Base-by-base conservation (phyloP, 306 rosid species). In the Elaeagnus macrophylla region DNA sequence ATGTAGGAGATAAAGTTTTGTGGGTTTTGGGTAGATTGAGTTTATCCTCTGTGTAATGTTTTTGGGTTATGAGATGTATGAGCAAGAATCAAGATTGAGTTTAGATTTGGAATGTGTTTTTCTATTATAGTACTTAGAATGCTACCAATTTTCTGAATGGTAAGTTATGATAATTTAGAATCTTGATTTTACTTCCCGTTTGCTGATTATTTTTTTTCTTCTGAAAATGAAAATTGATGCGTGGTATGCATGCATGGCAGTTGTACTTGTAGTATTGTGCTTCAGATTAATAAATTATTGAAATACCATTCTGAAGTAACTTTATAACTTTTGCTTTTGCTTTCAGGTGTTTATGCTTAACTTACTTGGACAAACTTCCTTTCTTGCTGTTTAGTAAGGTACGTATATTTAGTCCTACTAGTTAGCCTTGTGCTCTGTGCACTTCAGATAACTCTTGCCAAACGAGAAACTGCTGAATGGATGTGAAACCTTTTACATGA, bases 61-160 rank as follows among this genome's bases (percentile, higher is more conserved):
- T 37, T 60, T 66, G 68, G 51, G 46, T 62, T 56, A 12, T 52
- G 48, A 16, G 39, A 32, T 43, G 51, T 60, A 56, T 9, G 64
- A 9, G 13, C 32, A 50, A 59, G 48, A n/a, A 9, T 10, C 32
- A 50, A 10, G 32, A 45, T 3, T 14, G 20, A 10, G n/a, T 20
- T 48, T n/a, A 19, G 32, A 25, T 25, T 25, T 25, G 32, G 32
- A 25, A 25, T 2, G 4, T 25, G 32, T 25, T 25, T 3, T 25
- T 25, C 32, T 25, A 3, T 25, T 25, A 25, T 25, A 5, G 2
- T 25, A 5, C 32, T 25, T 2, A 25, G 32, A 25, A 25, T 25
- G 32, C 32, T 25, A 25, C 32, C 32, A 25, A 25, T 25, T 25
- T 25, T 25, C 32, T 25, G 32, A 25, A 25, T 25, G 2, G 32